Conservation (phyloP, 2,329 filamentous ascomycete genomes). For the Trichothecium roseum region DNA sequence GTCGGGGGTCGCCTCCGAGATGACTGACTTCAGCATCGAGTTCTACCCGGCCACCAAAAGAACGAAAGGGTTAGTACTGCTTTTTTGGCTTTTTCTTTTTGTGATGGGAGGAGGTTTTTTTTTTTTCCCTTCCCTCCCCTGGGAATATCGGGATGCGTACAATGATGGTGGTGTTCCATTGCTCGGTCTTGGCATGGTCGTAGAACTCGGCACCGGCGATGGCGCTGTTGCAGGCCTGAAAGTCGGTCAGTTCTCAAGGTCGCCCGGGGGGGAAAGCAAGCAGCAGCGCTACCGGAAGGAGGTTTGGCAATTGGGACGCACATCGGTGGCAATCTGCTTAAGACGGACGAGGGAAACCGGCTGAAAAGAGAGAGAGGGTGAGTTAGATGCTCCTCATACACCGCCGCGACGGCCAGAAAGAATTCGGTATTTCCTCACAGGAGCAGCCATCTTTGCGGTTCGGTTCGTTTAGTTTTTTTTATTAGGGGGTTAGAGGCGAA, state of each 20-base stretch:
- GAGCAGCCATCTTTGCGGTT: conserved; percentile 24
- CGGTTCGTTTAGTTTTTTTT: neutral
- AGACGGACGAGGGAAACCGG: conserved; percentile 68
- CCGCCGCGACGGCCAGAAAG: no score
- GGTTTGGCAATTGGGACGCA: no score
- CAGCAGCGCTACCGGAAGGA: no score
- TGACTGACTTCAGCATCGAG: conserved; percentile 65
- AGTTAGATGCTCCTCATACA: neutral
- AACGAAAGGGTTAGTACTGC: neutral
- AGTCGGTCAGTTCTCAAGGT: conserved; percentile 4
- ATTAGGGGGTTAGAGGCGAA: neutral
- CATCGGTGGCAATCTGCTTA: conserved; percentile 77
- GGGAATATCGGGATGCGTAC: conserved; percentile 48
- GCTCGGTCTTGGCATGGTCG: conserved; percentile 72
- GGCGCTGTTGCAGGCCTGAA: conserved; percentile 76
- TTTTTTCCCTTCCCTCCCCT: neutral
- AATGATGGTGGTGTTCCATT: conserved; percentile 91
- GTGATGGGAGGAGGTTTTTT: conserved; percentile 1
- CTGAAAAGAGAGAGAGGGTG: conserved; percentile 28
- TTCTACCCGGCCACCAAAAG: no score
- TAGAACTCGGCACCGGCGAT: conserved; percentile 69
- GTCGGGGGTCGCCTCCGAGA: conserved; percentile 59
- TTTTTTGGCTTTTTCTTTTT: neutral
- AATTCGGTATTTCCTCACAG: conserved; percentile 14
- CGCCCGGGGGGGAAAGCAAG: no score